Evolutionary conservation across 1,284 basidiomycete genomes (phyloP), one percentile per base, ranked within the genome.

Genomic region (Earliella scabrosa): DNA sequence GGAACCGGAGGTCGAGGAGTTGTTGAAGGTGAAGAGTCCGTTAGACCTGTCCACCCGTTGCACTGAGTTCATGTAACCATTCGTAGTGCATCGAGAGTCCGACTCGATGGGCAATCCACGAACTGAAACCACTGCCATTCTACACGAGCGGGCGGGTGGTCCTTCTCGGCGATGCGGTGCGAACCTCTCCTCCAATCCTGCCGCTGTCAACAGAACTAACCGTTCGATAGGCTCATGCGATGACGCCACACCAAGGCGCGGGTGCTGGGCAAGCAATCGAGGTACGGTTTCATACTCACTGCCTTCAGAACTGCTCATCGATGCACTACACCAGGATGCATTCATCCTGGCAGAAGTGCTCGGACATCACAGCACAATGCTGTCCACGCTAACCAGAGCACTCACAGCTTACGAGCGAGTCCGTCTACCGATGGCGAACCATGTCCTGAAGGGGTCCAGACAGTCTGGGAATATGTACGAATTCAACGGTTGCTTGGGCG

Each of bases 291-390:
- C 26, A n/a, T n/a, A n/a, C n/a, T n/a, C n/a, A n/a, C n/a, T n/a
- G n/a, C n/a, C n/a, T n/a, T n/a, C n/a, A 26, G 7, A 3, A 41
- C 20, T 20, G 8, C 14, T 24, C 18, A 14, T 35, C 14, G 18
- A 14, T n/a, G n/a, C 41, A 45, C 39, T 36, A 7, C 36, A 14
- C n/a, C 52, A 83, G 82, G 82, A 85, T 58, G 82, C 82, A 1
- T 82, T 75, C 56, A 68, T 84, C 26, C 74, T 85, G 18, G 73
- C 78, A 5, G 71, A 71, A 2, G 61, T 83, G 32, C 75, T 86
- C 20, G 79, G 79, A 7, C 74, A 82, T 54, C 69, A 71, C 1
- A 50, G 55, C 2, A 78, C 77, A 6, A 80, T 71, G 1, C 66
- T 68, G 8, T 65, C 68, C 2, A 77, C 65, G 3, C 58, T 83